phyloP scores from a whole-genome alignment of 75 land plant species.

The Pinus tabuliformis region DNA sequence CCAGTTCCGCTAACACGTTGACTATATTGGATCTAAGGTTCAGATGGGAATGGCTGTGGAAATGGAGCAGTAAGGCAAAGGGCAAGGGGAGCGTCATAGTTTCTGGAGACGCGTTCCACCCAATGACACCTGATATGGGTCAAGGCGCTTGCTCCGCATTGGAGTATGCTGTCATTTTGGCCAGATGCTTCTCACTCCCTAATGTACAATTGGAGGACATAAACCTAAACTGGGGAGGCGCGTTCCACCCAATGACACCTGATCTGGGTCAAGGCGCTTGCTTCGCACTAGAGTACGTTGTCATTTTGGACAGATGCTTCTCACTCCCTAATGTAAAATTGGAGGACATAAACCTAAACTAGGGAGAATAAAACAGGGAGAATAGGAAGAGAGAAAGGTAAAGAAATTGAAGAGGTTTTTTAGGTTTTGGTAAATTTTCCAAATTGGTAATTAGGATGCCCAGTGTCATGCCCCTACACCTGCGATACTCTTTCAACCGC shows the following conservation, averaged over 20 bases:
- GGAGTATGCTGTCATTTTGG: constrained; percentile 56
- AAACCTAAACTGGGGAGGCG: constrained; percentile 37
- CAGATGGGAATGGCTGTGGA: background rate
- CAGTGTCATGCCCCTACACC: no score
- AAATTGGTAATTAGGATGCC: no score
- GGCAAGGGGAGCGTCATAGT: constrained; percentile 22
- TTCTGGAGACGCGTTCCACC: constrained; percentile 68
- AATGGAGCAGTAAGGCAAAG: background rate
- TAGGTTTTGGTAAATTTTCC: no score
- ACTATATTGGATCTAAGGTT: background rate
- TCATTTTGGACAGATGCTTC: constrained; percentile 16
- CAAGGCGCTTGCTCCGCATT: constrained; percentile 81
- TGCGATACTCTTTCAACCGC: no score
- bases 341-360: background rate
- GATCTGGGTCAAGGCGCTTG: constrained; percentile 86
- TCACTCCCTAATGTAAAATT: background rate
- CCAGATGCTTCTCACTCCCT: constrained; percentile 2
- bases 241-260: constrained; percentile 84
- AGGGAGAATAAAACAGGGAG: constrained; percentile 15
- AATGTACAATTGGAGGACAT: background rate
- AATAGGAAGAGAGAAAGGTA: constrained; percentile 16
- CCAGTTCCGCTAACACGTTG: constrained; percentile 12
- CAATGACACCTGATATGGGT: constrained; percentile 85
- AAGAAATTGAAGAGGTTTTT: no score
- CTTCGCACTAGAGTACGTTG: constrained; percentile 71